Evolutionary conservation across 2,329 filamentous ascomycete genomes (phyloP).

Genomic region (Talaromyces sp.): DNA sequence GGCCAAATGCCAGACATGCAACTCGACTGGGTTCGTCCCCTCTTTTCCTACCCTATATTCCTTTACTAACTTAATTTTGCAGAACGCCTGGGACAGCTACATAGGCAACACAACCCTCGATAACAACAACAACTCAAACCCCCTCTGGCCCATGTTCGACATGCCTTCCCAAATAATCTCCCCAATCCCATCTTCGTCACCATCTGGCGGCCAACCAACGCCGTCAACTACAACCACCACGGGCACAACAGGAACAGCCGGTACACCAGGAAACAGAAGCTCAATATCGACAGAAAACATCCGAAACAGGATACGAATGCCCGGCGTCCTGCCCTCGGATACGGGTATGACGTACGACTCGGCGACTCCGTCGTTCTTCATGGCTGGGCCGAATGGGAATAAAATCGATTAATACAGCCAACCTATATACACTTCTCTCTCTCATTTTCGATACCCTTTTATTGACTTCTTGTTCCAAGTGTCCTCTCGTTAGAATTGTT

Average conservation of each 20-base stretch:
- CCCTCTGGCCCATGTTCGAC: conserved; percentile 38
- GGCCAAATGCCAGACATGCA: conserved; percentile 51
- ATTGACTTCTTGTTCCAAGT: background rate
- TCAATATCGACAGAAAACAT: conserved; percentile 15
- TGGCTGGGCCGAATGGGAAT: conserved; percentile 16
- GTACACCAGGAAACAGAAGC: conserved; percentile 18
- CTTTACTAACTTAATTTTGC: conserved; percentile 25
- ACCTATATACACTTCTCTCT: background rate
- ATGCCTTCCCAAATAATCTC: conserved; percentile 18
- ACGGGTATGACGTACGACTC: conserved; percentile 15
- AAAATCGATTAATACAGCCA: background rate
- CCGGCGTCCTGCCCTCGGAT: conserved; percentile 16
- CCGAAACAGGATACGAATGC: conserved; percentile 11
- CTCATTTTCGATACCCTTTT: background rate
- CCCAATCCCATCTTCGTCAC: background rate
- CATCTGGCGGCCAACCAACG: conserved; percentile 19
- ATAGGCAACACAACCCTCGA: conserved; percentile 57
- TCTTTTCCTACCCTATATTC: no score
- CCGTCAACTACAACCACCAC: conserved; percentile 10
- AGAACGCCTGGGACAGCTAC: conserved; percentile 68
- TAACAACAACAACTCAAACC: conserved; percentile 27
- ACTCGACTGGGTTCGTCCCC: conserved; percentile 58
- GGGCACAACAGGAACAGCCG: conserved; percentile 21
- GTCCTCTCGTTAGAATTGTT: background rate
- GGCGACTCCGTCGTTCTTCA: conserved; percentile 8